A percentile compares a stretch with the other conserved stretches of the same genome.
Conservation (phyloP, 2,329 filamentous ascomycete species). For the Colletotrichum gloeosporioides region DNA sequence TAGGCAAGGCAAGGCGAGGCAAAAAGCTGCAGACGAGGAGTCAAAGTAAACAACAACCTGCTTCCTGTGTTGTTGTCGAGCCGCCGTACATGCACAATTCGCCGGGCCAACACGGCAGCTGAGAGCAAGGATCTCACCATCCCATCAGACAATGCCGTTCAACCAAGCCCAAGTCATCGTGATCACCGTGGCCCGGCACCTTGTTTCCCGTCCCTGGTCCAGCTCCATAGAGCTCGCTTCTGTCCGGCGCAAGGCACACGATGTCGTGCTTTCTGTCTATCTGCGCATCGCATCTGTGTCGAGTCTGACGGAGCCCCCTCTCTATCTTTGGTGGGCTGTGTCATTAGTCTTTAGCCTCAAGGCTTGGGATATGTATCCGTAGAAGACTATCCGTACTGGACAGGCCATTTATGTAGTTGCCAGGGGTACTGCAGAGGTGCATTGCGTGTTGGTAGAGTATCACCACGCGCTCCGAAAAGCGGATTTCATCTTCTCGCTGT, state of each 20-base stretch:
- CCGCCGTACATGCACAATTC: not conserved
- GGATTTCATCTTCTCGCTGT: not conserved
- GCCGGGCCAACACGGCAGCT: slow-evolving; percentile 18
- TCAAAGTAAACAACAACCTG: slow-evolving; percentile 7
- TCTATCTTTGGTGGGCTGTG: not conserved
- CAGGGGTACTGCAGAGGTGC: not conserved
- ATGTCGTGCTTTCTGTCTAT: slow-evolving; percentile 18
- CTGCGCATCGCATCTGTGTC: not conserved
- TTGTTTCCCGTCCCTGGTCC: not conserved
- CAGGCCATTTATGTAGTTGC: not conserved
- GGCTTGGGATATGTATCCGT: not conserved
- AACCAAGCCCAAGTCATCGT: not conserved
- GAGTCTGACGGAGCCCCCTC: not conserved
- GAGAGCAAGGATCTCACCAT: slow-evolving; percentile 6
- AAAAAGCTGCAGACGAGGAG: not conserved
- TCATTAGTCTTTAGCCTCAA: not conserved
- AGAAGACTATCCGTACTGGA: not conserved
- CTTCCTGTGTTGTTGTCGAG: slow-evolving; percentile 6
- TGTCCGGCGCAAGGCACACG: not conserved
- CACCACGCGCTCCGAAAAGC: not conserved
- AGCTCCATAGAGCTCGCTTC: not conserved
- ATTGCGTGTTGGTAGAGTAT: not conserved
- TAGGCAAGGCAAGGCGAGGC: not conserved
- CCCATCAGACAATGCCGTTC: not conserved
- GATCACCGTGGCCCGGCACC: not conserved